Conservation (phyloP, 352 stramenopile species). For the Globisporangium irregulare region DNA sequence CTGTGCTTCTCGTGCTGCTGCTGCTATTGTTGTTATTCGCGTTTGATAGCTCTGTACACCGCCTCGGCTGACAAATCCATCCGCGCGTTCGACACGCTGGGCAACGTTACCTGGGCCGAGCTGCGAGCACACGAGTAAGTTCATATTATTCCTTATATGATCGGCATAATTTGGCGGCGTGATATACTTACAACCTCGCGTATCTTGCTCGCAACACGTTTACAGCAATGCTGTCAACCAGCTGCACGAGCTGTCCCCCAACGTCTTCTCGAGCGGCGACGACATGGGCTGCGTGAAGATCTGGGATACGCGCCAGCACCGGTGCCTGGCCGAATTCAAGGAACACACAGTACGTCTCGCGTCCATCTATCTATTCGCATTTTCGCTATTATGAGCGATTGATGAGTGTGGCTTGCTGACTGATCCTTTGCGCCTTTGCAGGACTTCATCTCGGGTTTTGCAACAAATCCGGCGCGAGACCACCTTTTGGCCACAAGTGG, state of each 20-base stretch:
- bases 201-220: not conserved
- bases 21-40: not conserved
- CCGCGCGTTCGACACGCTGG: constrained; percentile 74
- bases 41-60: constrained; percentile 60
- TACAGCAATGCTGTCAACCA: constrained; percentile 66
- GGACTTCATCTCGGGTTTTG: constrained; percentile 94
- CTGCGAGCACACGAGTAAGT: constrained; percentile 67
- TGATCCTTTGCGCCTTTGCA: constrained; percentile 11
- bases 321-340: constrained; percentile 88
- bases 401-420: not conserved
- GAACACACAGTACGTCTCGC: constrained; percentile 73
- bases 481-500: constrained; percentile 89
- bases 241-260: constrained; percentile 64
- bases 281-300: constrained; percentile 86
- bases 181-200: not conserved
- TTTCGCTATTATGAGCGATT: not conserved
- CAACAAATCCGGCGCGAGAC: constrained; percentile 74
- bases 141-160: not conserved
- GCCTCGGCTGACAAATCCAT: constrained; percentile 80
- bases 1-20: constrained; percentile 5
- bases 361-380: not conserved
- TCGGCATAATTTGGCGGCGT: not conserved
- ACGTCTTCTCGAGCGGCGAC: constrained; percentile 75
- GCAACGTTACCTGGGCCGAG: constrained; percentile 76
- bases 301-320: constrained; percentile 83